A percentile compares a stretch with the other conserved stretches of the same genome.
Evolutionary conservation across 2,329 filamentous ascomycete genomes (phyloP).

Genomic region (Colletotrichum sansevieriae): DNA sequence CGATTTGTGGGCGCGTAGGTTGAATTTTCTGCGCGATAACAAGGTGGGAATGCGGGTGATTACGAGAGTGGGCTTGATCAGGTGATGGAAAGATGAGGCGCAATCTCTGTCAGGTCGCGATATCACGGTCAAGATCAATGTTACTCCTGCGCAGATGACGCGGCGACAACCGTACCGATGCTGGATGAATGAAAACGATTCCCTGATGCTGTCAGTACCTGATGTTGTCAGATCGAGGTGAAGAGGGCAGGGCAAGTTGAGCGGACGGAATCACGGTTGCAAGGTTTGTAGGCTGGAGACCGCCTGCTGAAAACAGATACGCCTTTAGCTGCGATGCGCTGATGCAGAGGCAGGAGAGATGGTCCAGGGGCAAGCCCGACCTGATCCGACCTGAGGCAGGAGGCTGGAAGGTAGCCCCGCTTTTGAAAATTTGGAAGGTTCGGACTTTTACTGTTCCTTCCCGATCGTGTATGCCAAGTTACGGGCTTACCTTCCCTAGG

Average conservation of each 20-base stretch:
- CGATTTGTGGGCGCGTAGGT: conserved; percentile 24
- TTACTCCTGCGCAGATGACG: neutral
- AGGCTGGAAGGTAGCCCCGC: conserved; percentile 11
- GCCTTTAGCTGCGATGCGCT: conserved; percentile 20
- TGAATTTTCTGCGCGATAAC: conserved; percentile 35
- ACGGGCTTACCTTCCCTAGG: too few species aligned
- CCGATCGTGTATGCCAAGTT: neutral
- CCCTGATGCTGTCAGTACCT: conserved; percentile 18
- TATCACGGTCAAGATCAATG: conserved; percentile 1
- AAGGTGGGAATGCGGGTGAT: conserved; percentile 6
- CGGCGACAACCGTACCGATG: conserved; percentile 1
- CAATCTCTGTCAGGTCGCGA: conserved; percentile 18
- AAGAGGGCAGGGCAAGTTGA: conserved; percentile 23
- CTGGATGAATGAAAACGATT: neutral
- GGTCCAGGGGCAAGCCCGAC: conserved; percentile 1
- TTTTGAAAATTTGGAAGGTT: conserved; percentile 3
- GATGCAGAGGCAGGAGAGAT: conserved; percentile 3
- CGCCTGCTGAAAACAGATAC: conserved; percentile 38
- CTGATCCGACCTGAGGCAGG: neutral
- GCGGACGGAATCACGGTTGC: conserved; percentile 15
- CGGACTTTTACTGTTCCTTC: conserved; percentile 17
- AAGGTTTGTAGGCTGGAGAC: conserved; percentile 39
- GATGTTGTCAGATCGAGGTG: neutral
- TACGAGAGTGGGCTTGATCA: conserved; percentile 35
- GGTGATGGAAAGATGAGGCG: conserved; percentile 23